Base-by-base conservation (phyloP, 2,329 filamentous ascomycete genomes). In the Alternaria ethzedia region DNA sequence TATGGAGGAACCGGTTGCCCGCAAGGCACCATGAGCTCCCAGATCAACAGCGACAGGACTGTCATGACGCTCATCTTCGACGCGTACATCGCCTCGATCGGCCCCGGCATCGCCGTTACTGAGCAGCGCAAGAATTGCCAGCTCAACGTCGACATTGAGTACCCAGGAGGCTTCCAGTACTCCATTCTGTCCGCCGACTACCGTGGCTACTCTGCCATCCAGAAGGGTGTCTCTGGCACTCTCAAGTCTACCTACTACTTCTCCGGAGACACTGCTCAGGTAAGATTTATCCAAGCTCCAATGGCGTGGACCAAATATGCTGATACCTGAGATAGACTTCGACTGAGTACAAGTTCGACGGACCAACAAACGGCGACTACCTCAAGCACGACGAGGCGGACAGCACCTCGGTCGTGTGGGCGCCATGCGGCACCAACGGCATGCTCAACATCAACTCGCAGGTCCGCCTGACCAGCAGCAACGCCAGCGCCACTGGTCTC, bases 211-310 rank as follows among this genome's bases (percentile, higher is more conserved):
- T 82, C 82, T 54, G 68, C 76, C 63, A 79, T 87, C 54, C 79
- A 84, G 36, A 74, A 77, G 65, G 83, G 82, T 28, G 80, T 85
- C 54, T 82, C 75, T 6, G 85, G 84, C 52, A 81, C 79, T 20
- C 81, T 84, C 68, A 84, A 84, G 77, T 84, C 84, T 13, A 86
- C 82, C 32, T 86, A 86, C 78, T 86, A 86, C 77, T 86, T 86
- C 78, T 84, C 84, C 51, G 84, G 85, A 43, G 73, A 79, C 50
- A 76, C 72, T 30, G 69, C 74, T 32, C 82, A 84, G 79, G 82
- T 81, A 75, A 61, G 70, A 32, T 32, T 2, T 21, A 17, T 23
- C 13, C 12, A 15, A 28, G 11, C 28, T 9, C 26, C 2, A 32
- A 7, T 13, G 20, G 23, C 46, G 1, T n/a, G 23, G 6, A 23